Evolutionary conservation across 768 basidiomycete genomes (phyloP).

Genomic region (Leccinum imitatum): DNA sequence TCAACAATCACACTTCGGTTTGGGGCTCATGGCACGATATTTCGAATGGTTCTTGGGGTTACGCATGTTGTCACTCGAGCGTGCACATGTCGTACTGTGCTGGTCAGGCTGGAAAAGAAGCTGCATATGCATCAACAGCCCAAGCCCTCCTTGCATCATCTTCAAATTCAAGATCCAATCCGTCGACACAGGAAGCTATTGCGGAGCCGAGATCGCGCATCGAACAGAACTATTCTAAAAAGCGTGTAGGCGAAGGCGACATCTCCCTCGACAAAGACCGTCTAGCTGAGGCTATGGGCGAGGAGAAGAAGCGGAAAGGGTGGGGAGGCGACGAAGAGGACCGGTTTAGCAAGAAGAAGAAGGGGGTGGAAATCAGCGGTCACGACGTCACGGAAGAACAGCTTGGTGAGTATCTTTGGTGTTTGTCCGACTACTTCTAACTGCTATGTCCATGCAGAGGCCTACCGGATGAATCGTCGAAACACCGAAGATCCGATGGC

Average conservation of each 20-base stretch:
- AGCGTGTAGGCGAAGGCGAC: constrained; percentile 79
- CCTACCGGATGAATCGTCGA: constrained; percentile 77
- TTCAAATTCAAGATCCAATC: constrained; percentile 27
- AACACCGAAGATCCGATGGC: constrained; percentile 90
- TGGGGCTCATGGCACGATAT: constrained; percentile 96
- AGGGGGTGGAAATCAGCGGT: constrained; percentile 46
- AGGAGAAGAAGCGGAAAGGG: constrained; percentile 78
- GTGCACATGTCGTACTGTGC: constrained; percentile 90
- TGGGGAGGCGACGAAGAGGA: constrained; percentile 55
- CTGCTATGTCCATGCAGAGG: constrained; percentile 54
- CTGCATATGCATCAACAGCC: constrained; percentile 72
- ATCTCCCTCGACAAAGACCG: constrained; percentile 70
- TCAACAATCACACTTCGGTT: constrained; percentile 93
- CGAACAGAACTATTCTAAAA: constrained; percentile 76
- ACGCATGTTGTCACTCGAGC: constrained; percentile 88
- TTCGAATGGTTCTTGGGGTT: constrained; percentile 80
- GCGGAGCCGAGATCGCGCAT: constrained; percentile 38
- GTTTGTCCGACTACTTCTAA: constrained; percentile 7
- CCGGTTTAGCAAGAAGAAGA: constrained; percentile 60
- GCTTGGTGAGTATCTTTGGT: constrained; percentile 52
- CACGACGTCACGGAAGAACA: constrained; percentile 91
- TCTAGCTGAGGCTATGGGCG: constrained; percentile 66
- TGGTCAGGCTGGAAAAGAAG: constrained; percentile 80
- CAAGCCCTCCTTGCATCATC: constrained; percentile 58
- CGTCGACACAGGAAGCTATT: constrained; percentile 31